Conservation (phyloP, 257 asterid genomes). For the Verbena officinalis region DNA sequence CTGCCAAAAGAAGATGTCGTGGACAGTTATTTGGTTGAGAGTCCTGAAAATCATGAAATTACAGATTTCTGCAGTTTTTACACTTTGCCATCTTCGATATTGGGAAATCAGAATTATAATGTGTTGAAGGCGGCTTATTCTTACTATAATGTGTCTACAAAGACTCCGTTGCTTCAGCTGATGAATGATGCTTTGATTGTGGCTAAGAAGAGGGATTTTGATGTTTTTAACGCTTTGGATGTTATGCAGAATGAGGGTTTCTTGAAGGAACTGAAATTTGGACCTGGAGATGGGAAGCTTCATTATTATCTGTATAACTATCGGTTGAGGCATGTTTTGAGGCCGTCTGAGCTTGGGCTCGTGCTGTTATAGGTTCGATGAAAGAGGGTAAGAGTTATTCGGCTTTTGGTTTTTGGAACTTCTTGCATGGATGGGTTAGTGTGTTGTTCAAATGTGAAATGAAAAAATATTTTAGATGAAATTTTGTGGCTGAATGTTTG, state of each 20-base stretch:
- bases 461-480: not conserved
- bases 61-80: slow-evolving; percentile 88
- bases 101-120: slow-evolving; percentile 68
- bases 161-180: slow-evolving; percentile 75
- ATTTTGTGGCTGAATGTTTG: slow-evolving; percentile 13
- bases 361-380: slow-evolving; percentile 63
- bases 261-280: slow-evolving; percentile 91
- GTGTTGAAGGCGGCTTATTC: slow-evolving; percentile 76
- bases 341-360: slow-evolving; percentile 82
- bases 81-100: slow-evolving; percentile 83
- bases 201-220: slow-evolving; percentile 79
- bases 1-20: slow-evolving; percentile 72
- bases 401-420: slow-evolving; percentile 6
- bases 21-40: slow-evolving; percentile 82
- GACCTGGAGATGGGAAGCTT: slow-evolving; percentile 87
- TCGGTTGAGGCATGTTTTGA: slow-evolving; percentile 60
- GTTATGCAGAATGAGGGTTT: slow-evolving; percentile 77
- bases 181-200: slow-evolving; percentile 82
- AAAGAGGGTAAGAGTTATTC: slow-evolving; percentile 2
- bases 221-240: slow-evolving; percentile 85
- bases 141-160: slow-evolving; percentile 70
- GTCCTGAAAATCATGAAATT: slow-evolving; percentile 72
- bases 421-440: slow-evolving; percentile 25
- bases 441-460: too few relatives aligned
- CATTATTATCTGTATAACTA: slow-evolving; percentile 90